Conservation (phyloP, 345 rosid species). For the Psidium friedrichsthalianum region DNA sequence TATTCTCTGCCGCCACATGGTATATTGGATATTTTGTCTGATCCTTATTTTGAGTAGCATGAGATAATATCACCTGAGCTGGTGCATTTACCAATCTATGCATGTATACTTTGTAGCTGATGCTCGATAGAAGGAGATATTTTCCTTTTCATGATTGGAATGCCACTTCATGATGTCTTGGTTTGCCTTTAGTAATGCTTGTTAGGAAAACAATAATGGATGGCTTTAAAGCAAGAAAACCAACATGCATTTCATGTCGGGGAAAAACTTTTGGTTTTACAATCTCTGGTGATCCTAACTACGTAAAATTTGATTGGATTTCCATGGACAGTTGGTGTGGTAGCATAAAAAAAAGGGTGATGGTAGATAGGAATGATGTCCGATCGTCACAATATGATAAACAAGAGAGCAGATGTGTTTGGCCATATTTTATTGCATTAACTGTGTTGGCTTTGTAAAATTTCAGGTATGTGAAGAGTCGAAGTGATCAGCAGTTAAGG, state of each 20-base stretch:
- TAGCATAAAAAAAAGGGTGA: background rate
- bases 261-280: background rate
- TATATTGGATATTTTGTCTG: background rate
- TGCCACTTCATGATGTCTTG: background rate
- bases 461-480: constrained; percentile 88
- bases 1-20: background rate
- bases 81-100: background rate
- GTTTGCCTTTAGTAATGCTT: background rate
- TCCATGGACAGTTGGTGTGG: background rate
- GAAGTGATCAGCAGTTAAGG: constrained; percentile 69
- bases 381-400: background rate
- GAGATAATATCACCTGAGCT: background rate
- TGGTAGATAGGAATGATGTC: background rate
- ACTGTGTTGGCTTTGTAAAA: constrained; percentile 1
- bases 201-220: background rate
- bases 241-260: background rate
- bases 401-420: background rate
- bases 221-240: background rate
- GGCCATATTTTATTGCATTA: background rate
- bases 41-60: background rate
- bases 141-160: background rate
- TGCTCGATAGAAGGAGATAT: background rate
- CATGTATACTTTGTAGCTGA: background rate
- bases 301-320: background rate
- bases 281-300: background rate